A percentile compares a stretch with the other conserved stretches of the same genome.
Conservation (phyloP, 495 filamentous ascomycete genomes). For the Xylaria acuta region DNA sequence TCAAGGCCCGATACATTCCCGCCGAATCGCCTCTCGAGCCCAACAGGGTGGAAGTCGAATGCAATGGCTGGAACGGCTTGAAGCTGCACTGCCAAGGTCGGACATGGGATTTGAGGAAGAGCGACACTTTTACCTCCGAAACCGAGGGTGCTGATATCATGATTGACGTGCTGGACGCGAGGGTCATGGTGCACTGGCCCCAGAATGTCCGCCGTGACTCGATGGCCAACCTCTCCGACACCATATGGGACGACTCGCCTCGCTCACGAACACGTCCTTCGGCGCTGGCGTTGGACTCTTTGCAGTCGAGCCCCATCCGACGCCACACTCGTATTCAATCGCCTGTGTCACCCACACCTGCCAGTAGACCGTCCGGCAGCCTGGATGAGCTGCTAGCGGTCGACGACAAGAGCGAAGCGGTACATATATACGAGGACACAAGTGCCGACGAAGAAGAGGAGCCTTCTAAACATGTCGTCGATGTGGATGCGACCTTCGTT, state of each 20-base stretch:
- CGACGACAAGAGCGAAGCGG: constrained; percentile 38
- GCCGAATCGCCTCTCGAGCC: constrained; percentile 65
- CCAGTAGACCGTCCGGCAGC: constrained; percentile 42
- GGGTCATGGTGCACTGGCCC: constrained; percentile 90
- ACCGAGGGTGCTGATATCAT: constrained; percentile 91
- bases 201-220: constrained; percentile 64
- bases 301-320: constrained; percentile 71
- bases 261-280: constrained; percentile 44
- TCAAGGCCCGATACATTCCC: constrained; percentile 83
- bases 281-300: constrained; percentile 39
- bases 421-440: constrained; percentile 66
- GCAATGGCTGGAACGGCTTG: constrained; percentile 93
- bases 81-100: constrained; percentile 91
- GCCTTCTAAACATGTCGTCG: constrained; percentile 32
- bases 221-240: constrained; percentile 68
- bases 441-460: constrained; percentile 53
- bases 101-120: constrained; percentile 84
- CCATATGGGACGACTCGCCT: constrained; percentile 70
- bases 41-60: constrained; percentile 81
- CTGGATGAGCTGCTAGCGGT: constrained; percentile 41
- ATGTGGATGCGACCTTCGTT: constrained; percentile 38
- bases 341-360: constrained; percentile 78
- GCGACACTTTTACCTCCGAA: constrained; percentile 88
- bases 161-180: constrained; percentile 91
- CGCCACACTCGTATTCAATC: constrained; percentile 67